Evolutionary conservation across 345 rosid genomes (phyloP).

Genomic region (Kandelia obovata): DNA sequence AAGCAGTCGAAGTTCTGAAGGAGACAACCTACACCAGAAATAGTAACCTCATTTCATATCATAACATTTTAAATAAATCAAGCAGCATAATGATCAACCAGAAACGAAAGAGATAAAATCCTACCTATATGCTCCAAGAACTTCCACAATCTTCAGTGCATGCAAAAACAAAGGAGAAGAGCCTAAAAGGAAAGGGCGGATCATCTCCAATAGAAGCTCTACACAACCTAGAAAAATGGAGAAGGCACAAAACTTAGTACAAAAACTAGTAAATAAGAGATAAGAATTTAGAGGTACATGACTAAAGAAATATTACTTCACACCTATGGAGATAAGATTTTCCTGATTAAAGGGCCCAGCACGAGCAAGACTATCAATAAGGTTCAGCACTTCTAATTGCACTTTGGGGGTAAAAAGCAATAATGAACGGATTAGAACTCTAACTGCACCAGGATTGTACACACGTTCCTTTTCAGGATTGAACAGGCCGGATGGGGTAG

Average conservation of each 20-base stretch:
- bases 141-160: conserved; percentile 92
- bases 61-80: conserved; percentile 15
- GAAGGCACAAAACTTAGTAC: conserved; percentile 22
- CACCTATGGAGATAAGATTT: conserved; percentile 90
- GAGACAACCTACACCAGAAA: conserved; percentile 74
- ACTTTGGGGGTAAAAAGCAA: conserved; percentile 92
- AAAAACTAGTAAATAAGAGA: not conserved
- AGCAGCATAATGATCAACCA: conserved; percentile 2
- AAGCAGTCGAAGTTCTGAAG: conserved; percentile 82
- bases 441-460: conserved; percentile 85
- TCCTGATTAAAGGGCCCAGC: conserved; percentile 92
- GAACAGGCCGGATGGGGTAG: conserved; percentile 55
- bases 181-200: conserved; percentile 79
- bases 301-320: conserved; percentile 20
- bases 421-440: conserved; percentile 77
- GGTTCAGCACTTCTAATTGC: conserved; percentile 80
- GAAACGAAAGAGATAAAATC: conserved; percentile 1
- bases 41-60: conserved; percentile 17
- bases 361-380: conserved; percentile 78
- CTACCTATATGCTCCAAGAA: conserved; percentile 95
- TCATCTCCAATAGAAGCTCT: conserved; percentile 86
- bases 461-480: conserved; percentile 80
- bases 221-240: conserved; percentile 66
- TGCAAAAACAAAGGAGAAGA: conserved; percentile 78
- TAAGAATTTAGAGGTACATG: not conserved